Percentiles rank a stretch among this genome's conserved stretches.
These are phyloP conservation scores for Xylaria sp. DNA, from an alignment of 2,329 filamentous ascomycete species.

Conservation along the genomic window DNA sequence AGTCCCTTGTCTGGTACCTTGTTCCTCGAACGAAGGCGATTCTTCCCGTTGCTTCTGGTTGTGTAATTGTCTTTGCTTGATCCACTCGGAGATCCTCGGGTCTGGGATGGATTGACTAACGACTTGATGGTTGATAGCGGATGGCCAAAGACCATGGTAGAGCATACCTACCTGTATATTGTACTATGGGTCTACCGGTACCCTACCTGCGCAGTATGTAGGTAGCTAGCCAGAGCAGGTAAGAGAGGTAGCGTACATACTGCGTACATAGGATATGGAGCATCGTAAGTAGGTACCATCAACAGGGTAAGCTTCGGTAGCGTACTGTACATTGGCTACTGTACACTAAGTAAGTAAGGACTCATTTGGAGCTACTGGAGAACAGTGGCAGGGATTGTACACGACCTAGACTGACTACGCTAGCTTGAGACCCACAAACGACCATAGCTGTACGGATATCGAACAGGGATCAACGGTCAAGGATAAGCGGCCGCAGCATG, in stretches of 20 bases:
- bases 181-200: no score
- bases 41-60: constrained; percentile 12
- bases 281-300: constrained; percentile 10
- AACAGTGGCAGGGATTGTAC: background rate
- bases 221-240: background rate
- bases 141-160: background rate
- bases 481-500: constrained; percentile 24
- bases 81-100: constrained; percentile 18
- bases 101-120: constrained; percentile 15
- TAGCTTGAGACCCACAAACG: background rate
- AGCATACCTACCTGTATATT: background rate
- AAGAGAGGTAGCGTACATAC: background rate
- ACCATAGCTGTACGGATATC: background rate
- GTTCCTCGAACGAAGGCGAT: constrained; percentile 1
- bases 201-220: no score
- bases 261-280: constrained; percentile 9
- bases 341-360: background rate
- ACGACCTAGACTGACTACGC: background rate
- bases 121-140: background rate
- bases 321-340: background rate
- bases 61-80: constrained; percentile 8
- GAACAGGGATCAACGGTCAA: constrained; percentile 22
- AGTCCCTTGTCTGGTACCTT: constrained; percentile 5
- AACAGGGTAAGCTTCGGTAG: constrained; percentile 16
- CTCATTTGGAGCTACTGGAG: constrained; percentile 1